Evolutionary conservation across 306 rosid species (phyloP), one percentile per base, ranked within the genome.

Genomic region (Cajanus cajan): DNA sequence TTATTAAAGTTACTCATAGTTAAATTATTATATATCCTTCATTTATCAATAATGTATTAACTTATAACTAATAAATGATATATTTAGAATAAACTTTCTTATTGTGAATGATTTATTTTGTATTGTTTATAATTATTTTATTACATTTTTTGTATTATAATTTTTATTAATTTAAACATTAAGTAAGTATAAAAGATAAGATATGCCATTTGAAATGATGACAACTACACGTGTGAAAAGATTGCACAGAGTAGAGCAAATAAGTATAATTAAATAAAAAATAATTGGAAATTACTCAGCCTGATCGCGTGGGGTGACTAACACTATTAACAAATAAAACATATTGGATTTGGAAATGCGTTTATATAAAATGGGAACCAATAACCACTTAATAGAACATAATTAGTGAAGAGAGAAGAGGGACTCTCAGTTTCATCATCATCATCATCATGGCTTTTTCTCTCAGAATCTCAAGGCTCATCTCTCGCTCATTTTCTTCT

Each of bases 401-500:
- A 0, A 33, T 15, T 36, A 33, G 47, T 61, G 24, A 6, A 39
- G 51, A 22, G 54, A 68, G 37, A 66, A 40, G 31, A 66, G 8
- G 4, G 22, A 40, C 71, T 36, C 1, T 18, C n/a, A n/a, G n/a
- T n/a, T n/a, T n/a, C n/a, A 63, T 13, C 25, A 52, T 21, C 13
- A 9, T 57, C 16, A 25, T 28, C 9, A 12, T 14, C 51, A 66
- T 68, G 78, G 68, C 41, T 55, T 55, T 67, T 15, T 25, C 78
- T 4, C 7, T 73, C 0, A 55, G 39, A 28, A 73, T 55, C 39
- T 73, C 78, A 73, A 54, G 39, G 24, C 67, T 73, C 24, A 7
- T 73, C 54, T 39, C 67, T 37, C 67, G 78, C n/a, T 55, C 78
- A 13, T 43, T 43, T 22, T 39, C 54, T 73, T 71, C 76, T 16